phyloP scores from a whole-genome alignment of 106 monocot species.

The Cymbidium sinense region DNA sequence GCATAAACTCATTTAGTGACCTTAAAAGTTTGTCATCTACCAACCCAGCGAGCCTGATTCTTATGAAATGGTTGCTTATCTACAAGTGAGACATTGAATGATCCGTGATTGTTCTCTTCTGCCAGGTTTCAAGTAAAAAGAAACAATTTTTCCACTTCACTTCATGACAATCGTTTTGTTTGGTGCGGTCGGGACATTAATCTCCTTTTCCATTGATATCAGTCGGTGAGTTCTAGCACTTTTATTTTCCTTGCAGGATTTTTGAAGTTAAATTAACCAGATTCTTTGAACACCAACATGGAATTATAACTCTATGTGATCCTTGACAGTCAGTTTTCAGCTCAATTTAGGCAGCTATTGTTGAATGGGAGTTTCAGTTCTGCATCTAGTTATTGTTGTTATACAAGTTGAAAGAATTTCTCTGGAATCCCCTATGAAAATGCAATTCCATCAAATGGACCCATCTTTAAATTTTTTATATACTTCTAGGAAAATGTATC shows the following conservation, averaged over 20 bases:
- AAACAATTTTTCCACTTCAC: slow-evolving; percentile 96
- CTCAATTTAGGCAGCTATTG: background rate
- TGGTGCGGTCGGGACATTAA: slow-evolving; percentile 84
- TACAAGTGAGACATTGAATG: background rate
- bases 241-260: background rate
- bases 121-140: slow-evolving; percentile 99
- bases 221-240: slow-evolving; percentile 33
- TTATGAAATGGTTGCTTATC: background rate
- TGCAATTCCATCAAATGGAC: background rate
- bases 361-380: background rate
- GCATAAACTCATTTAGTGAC: background rate
- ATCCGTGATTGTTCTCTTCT: background rate
- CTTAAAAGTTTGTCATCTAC: background rate
- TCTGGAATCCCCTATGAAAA: background rate
- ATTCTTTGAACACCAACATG: background rate
- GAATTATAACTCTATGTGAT: background rate
- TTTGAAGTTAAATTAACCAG: background rate
- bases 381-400: background rate
- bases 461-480: background rate
- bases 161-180: slow-evolving; percentile 92
- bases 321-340: background rate
- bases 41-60: background rate
- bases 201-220: slow-evolving; percentile 79
- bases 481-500: background rate
- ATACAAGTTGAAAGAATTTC: background rate